Evolutionary conservation across 1,139 yeast species (phyloP).

Genomic region (Geotrichum fermentans): DNA sequence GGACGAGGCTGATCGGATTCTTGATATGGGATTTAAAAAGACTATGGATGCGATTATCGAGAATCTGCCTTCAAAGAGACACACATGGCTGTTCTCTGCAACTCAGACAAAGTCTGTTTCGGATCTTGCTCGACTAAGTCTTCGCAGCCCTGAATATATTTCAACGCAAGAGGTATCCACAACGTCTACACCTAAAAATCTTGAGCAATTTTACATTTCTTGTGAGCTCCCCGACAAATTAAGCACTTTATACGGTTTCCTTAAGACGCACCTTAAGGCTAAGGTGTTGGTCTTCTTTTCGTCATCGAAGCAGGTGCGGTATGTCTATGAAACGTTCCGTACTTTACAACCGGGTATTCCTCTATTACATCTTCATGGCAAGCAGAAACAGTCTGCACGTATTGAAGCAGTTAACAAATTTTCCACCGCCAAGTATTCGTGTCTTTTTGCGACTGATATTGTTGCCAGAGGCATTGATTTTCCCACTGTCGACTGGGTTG

Average conservation of each 20-base stretch:
- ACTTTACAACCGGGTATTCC: slow-evolving; percentile 95
- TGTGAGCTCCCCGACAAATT: slow-evolving; percentile 75
- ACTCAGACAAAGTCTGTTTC: slow-evolving; percentile 86
- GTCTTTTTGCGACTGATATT: slow-evolving; percentile 92
- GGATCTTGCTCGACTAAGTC: slow-evolving; percentile 83
- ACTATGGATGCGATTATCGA: slow-evolving; percentile 81
- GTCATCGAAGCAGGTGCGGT: slow-evolving; percentile 93
- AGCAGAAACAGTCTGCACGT: slow-evolving; percentile 91
- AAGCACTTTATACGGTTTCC: slow-evolving; percentile 81
- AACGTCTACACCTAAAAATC: slow-evolving; percentile 68
- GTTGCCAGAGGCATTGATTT: slow-evolving; percentile 97
- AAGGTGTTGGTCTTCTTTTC: slow-evolving; percentile 87
- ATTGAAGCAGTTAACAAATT: slow-evolving; percentile 84
- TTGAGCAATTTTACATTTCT: slow-evolving; percentile 76
- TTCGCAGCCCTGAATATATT: slow-evolving; percentile 64
- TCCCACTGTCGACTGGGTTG: slow-evolving; percentile 96
- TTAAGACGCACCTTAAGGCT: slow-evolving; percentile 78
- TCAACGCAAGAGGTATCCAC: slow-evolving; percentile 48
- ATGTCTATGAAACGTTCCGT: slow-evolving; percentile 83
- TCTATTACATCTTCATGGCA: slow-evolving; percentile 83
- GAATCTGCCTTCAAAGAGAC: slow-evolving; percentile 75
- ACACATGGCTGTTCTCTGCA: slow-evolving; percentile 85
- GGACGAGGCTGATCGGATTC: slow-evolving; percentile 94
- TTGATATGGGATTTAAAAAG: slow-evolving; percentile 94
- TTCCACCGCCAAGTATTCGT: slow-evolving; percentile 78